These are phyloP conservation scores for Trichoderma atrobrunneum DNA, from an alignment of 2,329 filamentous ascomycete genomes.

Conservation along the genomic window DNA sequence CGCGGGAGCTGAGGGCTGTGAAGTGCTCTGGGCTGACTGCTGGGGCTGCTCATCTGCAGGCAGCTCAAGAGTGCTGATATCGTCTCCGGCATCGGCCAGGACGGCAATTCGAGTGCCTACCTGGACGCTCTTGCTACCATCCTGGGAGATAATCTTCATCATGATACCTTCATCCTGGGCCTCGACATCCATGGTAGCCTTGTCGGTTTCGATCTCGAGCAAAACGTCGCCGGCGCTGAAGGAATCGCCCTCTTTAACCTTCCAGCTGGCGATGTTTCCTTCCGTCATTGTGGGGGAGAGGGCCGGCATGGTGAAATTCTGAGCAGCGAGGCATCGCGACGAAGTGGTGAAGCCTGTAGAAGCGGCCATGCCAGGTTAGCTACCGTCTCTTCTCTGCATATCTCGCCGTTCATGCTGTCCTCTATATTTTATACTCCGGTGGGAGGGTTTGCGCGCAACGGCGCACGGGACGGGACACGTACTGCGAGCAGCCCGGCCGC, in stretches of 20 bases:
- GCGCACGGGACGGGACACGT: conserved; percentile 29
- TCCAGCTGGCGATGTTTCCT: conserved; percentile 82
- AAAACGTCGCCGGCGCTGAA: conserved; percentile 83
- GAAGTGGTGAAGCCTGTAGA: conserved; percentile 63
- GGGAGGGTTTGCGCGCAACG: conserved; percentile 8
- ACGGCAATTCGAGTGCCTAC: conserved; percentile 82
- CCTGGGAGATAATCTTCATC: conserved; percentile 73
- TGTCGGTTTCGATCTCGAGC: conserved; percentile 90
- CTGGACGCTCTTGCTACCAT: conserved; percentile 72
- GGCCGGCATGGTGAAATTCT: conserved; percentile 89
- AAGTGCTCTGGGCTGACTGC: conserved; percentile 31
- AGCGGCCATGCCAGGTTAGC: not conserved
- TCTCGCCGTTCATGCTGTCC: not conserved
- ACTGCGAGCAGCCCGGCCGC: conserved; percentile 55
- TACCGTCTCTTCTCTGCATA: not conserved
- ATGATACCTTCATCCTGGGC: conserved; percentile 85
- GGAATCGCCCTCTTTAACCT: conserved; percentile 80
- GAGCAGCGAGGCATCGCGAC: conserved; percentile 64
- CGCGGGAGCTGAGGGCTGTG: conserved; percentile 17
- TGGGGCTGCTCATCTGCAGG: conserved; percentile 62
- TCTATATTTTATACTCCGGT: not conserved
- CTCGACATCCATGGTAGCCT: conserved; percentile 93
- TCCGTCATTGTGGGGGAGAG: conserved; percentile 93
- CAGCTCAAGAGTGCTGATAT: conserved; percentile 70
- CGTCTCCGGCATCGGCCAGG: conserved; percentile 77